Evolutionary conservation across 768 basidiomycete genomes (phyloP).

Genomic region (Pleurotus tuoliensis): DNA sequence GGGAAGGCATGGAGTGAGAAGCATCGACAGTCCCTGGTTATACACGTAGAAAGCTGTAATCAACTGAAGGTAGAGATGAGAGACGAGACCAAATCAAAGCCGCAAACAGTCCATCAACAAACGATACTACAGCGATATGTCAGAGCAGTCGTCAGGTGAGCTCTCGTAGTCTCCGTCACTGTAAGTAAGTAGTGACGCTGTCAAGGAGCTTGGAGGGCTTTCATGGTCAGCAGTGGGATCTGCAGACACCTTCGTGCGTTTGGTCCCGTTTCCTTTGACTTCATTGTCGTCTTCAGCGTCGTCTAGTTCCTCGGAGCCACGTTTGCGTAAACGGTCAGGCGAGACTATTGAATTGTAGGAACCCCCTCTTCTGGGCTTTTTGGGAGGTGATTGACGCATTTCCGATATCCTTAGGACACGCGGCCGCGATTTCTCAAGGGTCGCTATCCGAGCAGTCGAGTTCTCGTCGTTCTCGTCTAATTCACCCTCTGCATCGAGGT

Average conservation of each 20-base stretch:
- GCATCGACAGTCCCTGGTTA: too few species aligned
- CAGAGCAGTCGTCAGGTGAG: too few species aligned
- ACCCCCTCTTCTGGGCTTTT: background rate
- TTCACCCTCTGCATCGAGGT: conserved; percentile 3
- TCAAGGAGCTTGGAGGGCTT: background rate
- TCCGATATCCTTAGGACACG: background rate
- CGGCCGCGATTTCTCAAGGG: background rate
- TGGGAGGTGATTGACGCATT: background rate
- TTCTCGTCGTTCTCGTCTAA: conserved; percentile 2
- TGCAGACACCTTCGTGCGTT: background rate
- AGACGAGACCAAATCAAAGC: too few species aligned
- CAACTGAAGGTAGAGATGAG: too few species aligned
- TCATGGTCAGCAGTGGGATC: background rate
- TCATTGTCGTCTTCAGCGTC: conserved; percentile 13
- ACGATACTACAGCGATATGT: too few species aligned
- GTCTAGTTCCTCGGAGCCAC: conserved; percentile 47
- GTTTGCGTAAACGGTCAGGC: conserved; percentile 34
- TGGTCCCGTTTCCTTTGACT: conserved; percentile 4
- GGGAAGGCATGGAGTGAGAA: background rate
- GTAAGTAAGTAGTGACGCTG: background rate
- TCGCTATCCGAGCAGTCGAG: background rate
- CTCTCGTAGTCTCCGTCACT: too few species aligned
- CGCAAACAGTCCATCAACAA: too few species aligned
- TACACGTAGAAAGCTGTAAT: too few species aligned
- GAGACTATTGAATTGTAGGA: background rate